phyloP scores from a whole-genome alignment of 1,284 basidiomycete species.

The Puccinia horiana region DNA sequence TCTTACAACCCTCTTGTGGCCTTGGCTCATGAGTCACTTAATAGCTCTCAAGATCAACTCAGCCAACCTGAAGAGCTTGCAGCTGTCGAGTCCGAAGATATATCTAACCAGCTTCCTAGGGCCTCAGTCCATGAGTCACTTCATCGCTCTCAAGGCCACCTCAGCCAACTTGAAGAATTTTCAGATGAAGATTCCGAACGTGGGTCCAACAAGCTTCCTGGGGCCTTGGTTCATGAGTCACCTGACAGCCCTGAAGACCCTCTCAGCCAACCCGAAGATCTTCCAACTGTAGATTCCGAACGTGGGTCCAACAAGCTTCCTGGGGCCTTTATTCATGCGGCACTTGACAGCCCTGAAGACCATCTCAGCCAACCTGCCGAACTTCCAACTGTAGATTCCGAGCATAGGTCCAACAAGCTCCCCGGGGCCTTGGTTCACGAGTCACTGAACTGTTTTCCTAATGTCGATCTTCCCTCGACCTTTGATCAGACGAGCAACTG shows the following conservation, averaged over 20 bases:
- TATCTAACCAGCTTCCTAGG: neutral
- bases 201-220: neutral
- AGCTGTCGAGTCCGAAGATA: neutral
- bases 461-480: neutral
- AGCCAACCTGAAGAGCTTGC: neutral
- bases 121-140: neutral
- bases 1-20: neutral
- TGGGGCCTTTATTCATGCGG: neutral
- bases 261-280: neutral
- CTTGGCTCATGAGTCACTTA: neutral
- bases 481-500: constrained; percentile 9
- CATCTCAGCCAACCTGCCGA: neutral
- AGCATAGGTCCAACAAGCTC: neutral
- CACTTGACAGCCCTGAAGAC: neutral
- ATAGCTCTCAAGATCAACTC: no score
- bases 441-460: neutral
- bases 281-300: neutral
- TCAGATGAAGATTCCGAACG: neutral
- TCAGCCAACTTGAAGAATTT: neutral
- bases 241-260: no score
- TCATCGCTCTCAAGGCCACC: no score
- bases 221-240: neutral
- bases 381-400: neutral
- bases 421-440: neutral
- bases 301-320: neutral